phyloP scores from a whole-genome alignment of 176 grass and related monocot species.

The Dendrocalamus sinicus region DNA sequence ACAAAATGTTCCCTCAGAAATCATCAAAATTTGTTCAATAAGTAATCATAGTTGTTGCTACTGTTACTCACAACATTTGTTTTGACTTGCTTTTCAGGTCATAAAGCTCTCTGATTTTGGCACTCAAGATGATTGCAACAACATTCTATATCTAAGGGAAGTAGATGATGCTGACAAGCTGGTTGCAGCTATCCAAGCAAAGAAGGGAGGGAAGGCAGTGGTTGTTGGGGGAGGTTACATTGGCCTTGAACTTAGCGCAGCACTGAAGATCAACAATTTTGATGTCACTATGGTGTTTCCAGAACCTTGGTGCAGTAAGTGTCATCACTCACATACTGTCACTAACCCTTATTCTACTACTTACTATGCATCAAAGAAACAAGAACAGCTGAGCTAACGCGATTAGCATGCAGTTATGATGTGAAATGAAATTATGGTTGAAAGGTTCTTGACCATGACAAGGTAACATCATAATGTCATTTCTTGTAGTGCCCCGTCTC shows the following conservation, averaged over 20 bases:
- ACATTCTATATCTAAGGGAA: conserved; percentile 92
- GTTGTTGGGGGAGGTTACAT: conserved; percentile 97
- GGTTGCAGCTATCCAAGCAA: conserved; percentile 81
- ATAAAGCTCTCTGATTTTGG: conserved; percentile 93
- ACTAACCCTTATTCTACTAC: conserved; percentile 5
- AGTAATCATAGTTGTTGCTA: background rate
- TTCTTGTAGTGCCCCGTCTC: conserved; percentile 85
- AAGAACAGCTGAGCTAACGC: background rate
- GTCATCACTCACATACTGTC: conserved; percentile 21
- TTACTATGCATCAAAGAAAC: background rate
- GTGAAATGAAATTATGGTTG: background rate
- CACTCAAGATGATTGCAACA: conserved; percentile 78
- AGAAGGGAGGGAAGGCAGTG: conserved; percentile 91
- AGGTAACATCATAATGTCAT: conserved; percentile 1
- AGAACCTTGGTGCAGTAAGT: conserved; percentile 99
- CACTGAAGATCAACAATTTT: conserved; percentile 75
- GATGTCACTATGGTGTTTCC: conserved; percentile 99
- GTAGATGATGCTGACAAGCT: conserved; percentile 89
- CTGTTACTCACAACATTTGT: conserved; percentile 16
- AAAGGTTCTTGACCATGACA: background rate
- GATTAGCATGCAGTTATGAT: background rate
- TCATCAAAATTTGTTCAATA: background rate
- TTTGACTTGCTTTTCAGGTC: conserved; percentile 51
- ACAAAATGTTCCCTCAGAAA: conserved; percentile 16
- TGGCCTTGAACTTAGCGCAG: conserved; percentile 89